These are phyloP conservation scores for Diatrype stigma DNA, from an alignment of 2,329 filamentous ascomycete species.

Conservation along the genomic window DNA sequence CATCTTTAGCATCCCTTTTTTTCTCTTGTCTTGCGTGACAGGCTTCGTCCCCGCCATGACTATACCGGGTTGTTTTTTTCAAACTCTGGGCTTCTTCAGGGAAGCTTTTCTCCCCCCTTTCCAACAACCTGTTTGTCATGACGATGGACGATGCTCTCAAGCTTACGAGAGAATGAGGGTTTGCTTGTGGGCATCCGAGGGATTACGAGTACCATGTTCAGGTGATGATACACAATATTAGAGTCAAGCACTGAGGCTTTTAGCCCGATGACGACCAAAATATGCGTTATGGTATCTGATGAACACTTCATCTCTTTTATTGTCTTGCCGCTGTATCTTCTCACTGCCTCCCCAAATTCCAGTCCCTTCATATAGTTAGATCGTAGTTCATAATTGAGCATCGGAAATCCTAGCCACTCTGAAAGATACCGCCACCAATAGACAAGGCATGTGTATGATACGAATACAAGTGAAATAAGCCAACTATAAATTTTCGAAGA, in stretches of 20 bases:
- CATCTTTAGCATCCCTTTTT: slow-evolving; percentile 39
- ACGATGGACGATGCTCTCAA: slow-evolving; percentile 7
- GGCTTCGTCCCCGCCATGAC: not conserved
- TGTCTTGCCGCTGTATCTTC: not conserved
- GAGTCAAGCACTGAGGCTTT: slow-evolving; percentile 96
- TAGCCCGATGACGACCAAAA: slow-evolving; percentile 40
- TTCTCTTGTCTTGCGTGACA: slow-evolving; percentile 24
- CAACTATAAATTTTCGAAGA: no score
- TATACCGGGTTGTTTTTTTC: slow-evolving; percentile 6
- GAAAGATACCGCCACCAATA: no score
- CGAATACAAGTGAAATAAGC: no score
- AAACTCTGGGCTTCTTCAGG: slow-evolving; percentile 30
- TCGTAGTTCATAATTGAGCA: no score
- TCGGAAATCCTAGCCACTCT: no score
- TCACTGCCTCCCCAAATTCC: not conserved
- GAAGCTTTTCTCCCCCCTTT: slow-evolving; percentile 16
- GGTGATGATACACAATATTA: slow-evolving; percentile 92
- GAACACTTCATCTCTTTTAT: slow-evolving; percentile 23
- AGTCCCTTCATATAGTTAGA: no score
- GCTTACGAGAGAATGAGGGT: not conserved
- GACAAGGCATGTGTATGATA: no score
- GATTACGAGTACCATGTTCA: slow-evolving; percentile 45
- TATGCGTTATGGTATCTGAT: slow-evolving; percentile 49
- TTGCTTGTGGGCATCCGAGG: not conserved
- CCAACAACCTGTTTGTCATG: slow-evolving; percentile 7